Conservation (phyloP, 73 alveolate species). For the Durusdinium trenchii region DNA sequence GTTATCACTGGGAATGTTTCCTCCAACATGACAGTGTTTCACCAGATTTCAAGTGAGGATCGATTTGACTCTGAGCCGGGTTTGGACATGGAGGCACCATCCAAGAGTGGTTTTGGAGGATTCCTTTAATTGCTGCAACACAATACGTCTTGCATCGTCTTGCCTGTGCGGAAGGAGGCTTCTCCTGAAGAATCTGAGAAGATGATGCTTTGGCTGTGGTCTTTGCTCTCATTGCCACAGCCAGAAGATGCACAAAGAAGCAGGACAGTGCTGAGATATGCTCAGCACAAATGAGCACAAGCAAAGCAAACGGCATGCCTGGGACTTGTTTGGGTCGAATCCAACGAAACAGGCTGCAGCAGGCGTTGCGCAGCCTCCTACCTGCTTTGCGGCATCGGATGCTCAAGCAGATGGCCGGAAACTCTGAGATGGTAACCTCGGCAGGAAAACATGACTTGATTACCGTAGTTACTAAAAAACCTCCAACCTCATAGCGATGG, state of each 20-base stretch:
- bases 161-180: conserved; percentile 11
- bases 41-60: too few relatives aligned
- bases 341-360: conserved; percentile 78
- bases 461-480: too few relatives aligned
- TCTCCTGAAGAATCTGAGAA: conserved; percentile 55
- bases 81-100: too few relatives aligned
- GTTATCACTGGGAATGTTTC: too few relatives aligned
- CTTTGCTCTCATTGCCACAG: background rate
- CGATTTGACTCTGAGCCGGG: background rate
- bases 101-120: background rate
- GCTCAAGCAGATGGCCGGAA: conserved; percentile 15
- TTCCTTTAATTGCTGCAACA: background rate
- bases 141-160: background rate
- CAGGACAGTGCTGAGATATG: background rate
- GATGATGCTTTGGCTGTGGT: conserved; percentile 86
- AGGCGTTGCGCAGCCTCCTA: conserved; percentile 68
- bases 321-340: too few relatives aligned
- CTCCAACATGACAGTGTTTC: too few relatives aligned
- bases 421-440: background rate
- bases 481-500: too few relatives aligned
- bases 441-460: too few relatives aligned
- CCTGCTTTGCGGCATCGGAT: conserved; percentile 29
- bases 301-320: background rate
- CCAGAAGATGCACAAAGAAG: background rate
- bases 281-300: background rate